Base-by-base conservation (phyloP, 192 early-diverging fungal species). In the Rhizoclosmatium sp. region DNA sequence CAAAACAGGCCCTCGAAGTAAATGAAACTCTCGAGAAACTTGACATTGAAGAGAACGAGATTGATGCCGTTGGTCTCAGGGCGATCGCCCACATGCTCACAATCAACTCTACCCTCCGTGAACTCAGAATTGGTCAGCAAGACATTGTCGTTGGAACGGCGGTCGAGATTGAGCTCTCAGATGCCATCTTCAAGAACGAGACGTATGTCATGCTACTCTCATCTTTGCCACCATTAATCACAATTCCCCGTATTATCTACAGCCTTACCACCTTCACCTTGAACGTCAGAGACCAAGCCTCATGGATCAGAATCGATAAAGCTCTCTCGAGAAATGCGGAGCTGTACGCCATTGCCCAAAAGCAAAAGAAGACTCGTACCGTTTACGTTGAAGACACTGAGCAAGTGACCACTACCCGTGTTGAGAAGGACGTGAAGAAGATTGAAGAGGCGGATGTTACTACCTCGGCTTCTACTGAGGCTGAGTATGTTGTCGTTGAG, bases 131-230 rank as follows among this genome's bases (percentile, higher is more conserved):
- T 42, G 67, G 47, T 12, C 47, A 82, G 21, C 87, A 88, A 46
- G 16, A 19, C 2, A 44, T 65, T 31, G 66, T 73, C 23, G 49
- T 71, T 51, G 86, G 84, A 16, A 83, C 65, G 21, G 86, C 86
- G 41, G 84, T 82, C 0, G 86, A 87, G 65, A 69, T 81, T 56
- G 45, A 47, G 0, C 72, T 87, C 39, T 69, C 84, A 2, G 44
- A 72, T 14, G 62, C 86, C 14, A 39, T 87, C 51, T n/a, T 41
- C 54, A 87, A 82, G 74, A 87, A 87, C 76, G 72, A 74, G 59
- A 69, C 71, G 71, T 79, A 45, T 60, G 65, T 23, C 7, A 7
- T n/a, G n/a, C n/a, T n/a, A n/a, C n/a, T n/a, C 9, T 54, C 16
- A 16, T 54, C 5, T 54, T 54, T 47, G 21, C 23, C 65, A 10